These are phyloP conservation scores for Aspergillus ochraceoroseus DNA, from an alignment of 2,329 filamentous ascomycete genomes.

Conservation along the genomic window DNA sequence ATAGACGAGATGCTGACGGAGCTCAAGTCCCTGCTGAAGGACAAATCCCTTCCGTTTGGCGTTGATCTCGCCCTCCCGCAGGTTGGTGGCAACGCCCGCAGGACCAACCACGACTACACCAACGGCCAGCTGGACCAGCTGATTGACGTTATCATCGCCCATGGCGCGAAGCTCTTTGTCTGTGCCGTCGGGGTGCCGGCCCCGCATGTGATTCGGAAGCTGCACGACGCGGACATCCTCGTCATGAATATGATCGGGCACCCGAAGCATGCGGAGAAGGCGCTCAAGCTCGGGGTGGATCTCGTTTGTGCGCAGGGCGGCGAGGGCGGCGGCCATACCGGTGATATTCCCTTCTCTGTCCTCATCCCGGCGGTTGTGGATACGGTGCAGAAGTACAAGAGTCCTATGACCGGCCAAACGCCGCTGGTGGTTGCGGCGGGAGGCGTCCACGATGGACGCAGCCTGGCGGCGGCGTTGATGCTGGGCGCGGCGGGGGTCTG, in stretches of 20 bases:
- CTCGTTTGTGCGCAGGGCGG: constrained; percentile 89
- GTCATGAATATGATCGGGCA: constrained; percentile 98
- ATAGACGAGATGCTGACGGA: constrained; percentile 77
- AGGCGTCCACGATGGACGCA: constrained; percentile 76
- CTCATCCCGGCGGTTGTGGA: constrained; percentile 84
- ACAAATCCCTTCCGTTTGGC: constrained; percentile 73
- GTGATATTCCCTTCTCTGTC: constrained; percentile 78
- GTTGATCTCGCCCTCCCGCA: constrained; percentile 89
- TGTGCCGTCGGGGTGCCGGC: constrained; percentile 85
- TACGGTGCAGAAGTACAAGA: constrained; percentile 67
- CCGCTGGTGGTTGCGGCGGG: constrained; percentile 85
- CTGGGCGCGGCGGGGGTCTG: constrained; percentile 84
- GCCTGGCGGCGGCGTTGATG: constrained; percentile 76
- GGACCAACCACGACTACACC: constrained; percentile 96
- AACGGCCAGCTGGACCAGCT: constrained; percentile 81
- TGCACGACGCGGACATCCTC: constrained; percentile 74
- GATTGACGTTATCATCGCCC: constrained; percentile 77
- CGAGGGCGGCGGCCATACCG: constrained; percentile 90
- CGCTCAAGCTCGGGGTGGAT: constrained; percentile 78
- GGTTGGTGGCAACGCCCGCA: constrained; percentile 73
- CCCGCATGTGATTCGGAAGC: constrained; percentile 61
- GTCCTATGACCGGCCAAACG: constrained; percentile 62
- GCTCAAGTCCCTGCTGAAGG: constrained; percentile 67
- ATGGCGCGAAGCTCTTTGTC: constrained; percentile 81
- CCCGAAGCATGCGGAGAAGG: constrained; percentile 85